A percentile compares a stretch with the other conserved stretches of the same genome.
Conservation (phyloP, 176 grass and related monocot genomes). For the Juncus inflexus region DNA sequence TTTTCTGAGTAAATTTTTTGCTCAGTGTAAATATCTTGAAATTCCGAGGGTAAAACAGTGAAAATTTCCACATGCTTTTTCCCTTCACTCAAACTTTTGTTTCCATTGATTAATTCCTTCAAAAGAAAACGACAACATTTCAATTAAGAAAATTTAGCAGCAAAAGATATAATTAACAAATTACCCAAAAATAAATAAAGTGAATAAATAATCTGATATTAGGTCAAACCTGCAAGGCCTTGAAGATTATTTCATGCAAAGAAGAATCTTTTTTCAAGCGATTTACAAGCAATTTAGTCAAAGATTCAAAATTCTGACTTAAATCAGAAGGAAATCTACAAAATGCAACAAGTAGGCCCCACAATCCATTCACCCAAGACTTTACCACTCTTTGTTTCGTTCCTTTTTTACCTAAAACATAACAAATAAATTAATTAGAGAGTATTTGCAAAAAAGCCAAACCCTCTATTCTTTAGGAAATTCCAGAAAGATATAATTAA, state of each 20-base stretch:
- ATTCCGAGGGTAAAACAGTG: slow-evolving; percentile 33
- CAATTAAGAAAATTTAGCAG: slow-evolving; percentile 1
- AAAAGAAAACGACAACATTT: background rate
- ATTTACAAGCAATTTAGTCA: slow-evolving; percentile 61
- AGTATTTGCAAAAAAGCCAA: no score
- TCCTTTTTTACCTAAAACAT: slow-evolving; percentile 59
- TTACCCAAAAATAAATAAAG: no score
- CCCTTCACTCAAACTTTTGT: slow-evolving; percentile 40
- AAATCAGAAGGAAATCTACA: slow-evolving; percentile 68
- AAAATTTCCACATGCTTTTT: slow-evolving; percentile 41
- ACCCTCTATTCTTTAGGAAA: no score
- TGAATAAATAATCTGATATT: no score
- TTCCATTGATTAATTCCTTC: slow-evolving; percentile 77
- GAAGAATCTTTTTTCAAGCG: slow-evolving; percentile 44
- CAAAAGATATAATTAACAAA: background rate
- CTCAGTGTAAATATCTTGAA: slow-evolving; percentile 31
- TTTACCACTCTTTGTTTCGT: slow-evolving; percentile 39
- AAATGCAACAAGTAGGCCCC: slow-evolving; percentile 84
- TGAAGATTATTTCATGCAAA: slow-evolving; percentile 54
- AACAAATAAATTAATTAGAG: slow-evolving; percentile 8
- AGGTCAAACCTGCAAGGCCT: slow-evolving; percentile 65
- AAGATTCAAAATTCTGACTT: slow-evolving; percentile 45
- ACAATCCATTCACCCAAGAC: slow-evolving; percentile 50
- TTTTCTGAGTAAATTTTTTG: slow-evolving; percentile 49
- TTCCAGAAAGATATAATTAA: no score